A percentile compares a stretch with the other conserved stretches of the same genome.
Conservation (phyloP, 2,329 filamentous ascomycete genomes). For the Aphanocladium album region DNA sequence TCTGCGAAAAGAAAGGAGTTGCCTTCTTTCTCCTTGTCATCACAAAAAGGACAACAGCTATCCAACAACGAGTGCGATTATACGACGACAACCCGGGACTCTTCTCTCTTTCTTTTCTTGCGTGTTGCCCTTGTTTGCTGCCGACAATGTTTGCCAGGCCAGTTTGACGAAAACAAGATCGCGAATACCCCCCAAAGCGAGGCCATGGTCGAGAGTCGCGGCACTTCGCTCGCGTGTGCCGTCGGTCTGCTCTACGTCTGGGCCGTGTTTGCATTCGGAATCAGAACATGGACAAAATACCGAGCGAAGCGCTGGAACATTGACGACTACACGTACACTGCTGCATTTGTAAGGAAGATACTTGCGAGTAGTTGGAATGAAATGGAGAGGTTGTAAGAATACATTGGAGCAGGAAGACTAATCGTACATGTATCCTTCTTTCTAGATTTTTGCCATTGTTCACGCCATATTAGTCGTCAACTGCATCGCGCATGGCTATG, state of each 20-base stretch:
- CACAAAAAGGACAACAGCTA: neutral
- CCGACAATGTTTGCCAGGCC: neutral
- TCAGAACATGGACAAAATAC: neutral
- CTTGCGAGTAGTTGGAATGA: no score
- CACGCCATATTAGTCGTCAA: neutral
- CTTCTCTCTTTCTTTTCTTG: neutral
- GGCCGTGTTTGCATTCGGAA: neutral
- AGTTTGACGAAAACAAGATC: no score
- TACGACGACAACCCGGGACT: neutral
- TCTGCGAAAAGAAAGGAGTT: neutral
- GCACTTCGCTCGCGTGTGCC: neutral
- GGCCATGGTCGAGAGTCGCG: neutral
- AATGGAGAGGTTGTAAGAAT: no score
- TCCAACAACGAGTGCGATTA: neutral
- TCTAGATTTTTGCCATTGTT: neutral
- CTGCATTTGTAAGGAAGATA: constrained; percentile 1
- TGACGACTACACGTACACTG: constrained; percentile 2
- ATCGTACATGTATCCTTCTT: neutral
- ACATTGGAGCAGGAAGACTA: neutral
- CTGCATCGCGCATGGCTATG: neutral
- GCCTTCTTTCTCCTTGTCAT: neutral
- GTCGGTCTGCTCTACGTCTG: neutral
- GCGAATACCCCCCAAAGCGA: neutral
- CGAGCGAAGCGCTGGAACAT: neutral
- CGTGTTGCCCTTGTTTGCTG: no score